Evolutionary conservation across 2,329 filamentous ascomycete genomes (phyloP), one percentile per base, ranked within the genome.

Genomic region (Hymenotorrendiella dingleyae): DNA sequence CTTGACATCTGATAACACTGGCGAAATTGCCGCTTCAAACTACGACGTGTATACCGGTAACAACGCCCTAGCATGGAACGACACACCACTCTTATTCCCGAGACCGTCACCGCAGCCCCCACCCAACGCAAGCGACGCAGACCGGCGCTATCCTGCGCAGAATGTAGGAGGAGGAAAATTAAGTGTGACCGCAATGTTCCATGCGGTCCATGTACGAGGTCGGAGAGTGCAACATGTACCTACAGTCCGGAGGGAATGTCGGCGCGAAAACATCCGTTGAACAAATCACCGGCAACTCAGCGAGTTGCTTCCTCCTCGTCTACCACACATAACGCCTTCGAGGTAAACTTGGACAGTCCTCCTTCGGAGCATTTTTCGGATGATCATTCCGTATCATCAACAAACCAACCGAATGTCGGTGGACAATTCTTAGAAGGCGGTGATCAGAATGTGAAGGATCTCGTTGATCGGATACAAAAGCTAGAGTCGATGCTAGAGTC

Each of bases 161-260:
- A 66, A 46, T 72, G 69, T 52, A 60, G 68, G 14, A 63, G 64
- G 14, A 63, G 67, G 27, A 71, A 71, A 52, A 63, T 71, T 54
- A 69, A 67, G 40, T 71, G 68, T 45, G 65, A 71, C 45, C 57
- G 67, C 1, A 62, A 57, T n/a, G 54, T 61, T 14, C 68, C 68
- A 4, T 71, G 67, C 46, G 43, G 49, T 11, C 64, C 63, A 46
- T 70, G 66, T 49, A 53, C 58, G 6, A 47, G 50, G 12, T 53
- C 57, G 1, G 55, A 57, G 14, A 59, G 57, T 32, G 49, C 53
- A 33, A 50, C 50, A 4, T 70, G 67, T 41, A 54, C 46, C 12
- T 69, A 57, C 36, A 47, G 37, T 40, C 42, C 43, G 12, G 45
- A 47, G 14, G 46, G 34, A 17, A n/a, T 39, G 11, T 41, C 38